Percentiles rank a stretch among this genome's conserved stretches.
These are phyloP conservation scores for Penicillium cataractarum DNA, from an alignment of 495 filamentous ascomycete species.

Conservation along the genomic window DNA sequence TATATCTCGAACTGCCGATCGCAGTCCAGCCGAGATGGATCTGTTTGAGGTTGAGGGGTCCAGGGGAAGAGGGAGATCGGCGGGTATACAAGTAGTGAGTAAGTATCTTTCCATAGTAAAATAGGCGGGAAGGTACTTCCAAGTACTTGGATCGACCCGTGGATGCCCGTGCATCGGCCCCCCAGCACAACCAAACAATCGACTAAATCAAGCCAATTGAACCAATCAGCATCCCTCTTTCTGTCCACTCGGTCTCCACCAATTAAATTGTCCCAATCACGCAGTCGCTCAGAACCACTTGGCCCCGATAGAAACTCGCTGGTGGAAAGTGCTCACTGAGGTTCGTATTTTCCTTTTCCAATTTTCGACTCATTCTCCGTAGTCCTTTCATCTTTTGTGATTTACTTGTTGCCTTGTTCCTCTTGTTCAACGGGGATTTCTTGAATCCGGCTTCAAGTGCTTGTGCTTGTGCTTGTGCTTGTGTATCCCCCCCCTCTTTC, in stretches of 20 bases:
- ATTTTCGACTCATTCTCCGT: too few relatives aligned
- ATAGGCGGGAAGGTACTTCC: not conserved
- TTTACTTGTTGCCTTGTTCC: too few relatives aligned
- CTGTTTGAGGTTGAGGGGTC: slow-evolving; percentile 10
- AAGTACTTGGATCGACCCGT: not conserved
- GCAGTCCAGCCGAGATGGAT: not conserved
- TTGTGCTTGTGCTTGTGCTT: too few relatives aligned
- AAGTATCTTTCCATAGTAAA: not conserved
- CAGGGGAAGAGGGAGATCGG: not conserved
- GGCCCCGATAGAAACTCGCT: not conserved
- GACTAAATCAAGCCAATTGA: not conserved
- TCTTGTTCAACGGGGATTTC: not conserved
- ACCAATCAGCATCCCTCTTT: not conserved
- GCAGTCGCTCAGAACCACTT: not conserved
- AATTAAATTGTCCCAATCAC: slow-evolving; percentile 2
- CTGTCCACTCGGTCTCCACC: not conserved
- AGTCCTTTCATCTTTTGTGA: too few relatives aligned
- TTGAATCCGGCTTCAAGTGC: not conserved
- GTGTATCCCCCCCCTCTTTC: not conserved
- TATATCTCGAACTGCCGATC: not conserved
- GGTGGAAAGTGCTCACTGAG: not conserved
- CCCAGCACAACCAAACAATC: not conserved
- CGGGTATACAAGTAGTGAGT: not conserved
- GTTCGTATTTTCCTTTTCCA: too few relatives aligned
- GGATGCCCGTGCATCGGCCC: not conserved